These are phyloP conservation scores for Wickerhamiella infanticola DNA, from an alignment of 1,139 yeast genomes.

Conservation along the genomic window DNA sequence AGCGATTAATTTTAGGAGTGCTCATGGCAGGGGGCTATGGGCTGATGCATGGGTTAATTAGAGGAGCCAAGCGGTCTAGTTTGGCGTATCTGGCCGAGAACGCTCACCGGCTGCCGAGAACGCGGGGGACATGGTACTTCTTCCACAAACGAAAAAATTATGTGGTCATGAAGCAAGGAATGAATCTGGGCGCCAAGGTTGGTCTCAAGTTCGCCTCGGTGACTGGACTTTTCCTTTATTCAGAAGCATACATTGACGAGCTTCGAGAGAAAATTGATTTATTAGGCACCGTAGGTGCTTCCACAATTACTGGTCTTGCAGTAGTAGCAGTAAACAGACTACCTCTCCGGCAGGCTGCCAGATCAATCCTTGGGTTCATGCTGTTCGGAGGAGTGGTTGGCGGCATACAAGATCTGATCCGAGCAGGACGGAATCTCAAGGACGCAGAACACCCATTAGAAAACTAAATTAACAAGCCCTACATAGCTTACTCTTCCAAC, in stretches of 20 bases:
- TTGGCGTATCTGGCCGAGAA: constrained; percentile 60
- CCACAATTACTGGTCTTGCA: constrained; percentile 35
- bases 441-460: too few species aligned
- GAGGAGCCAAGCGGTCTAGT: constrained; percentile 43
- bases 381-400: constrained; percentile 47
- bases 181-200: constrained; percentile 15
- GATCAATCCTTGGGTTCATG: constrained; percentile 39
- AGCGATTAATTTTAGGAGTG: constrained; percentile 27
- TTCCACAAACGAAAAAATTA: constrained; percentile 77
- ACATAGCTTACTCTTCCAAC: constrained; percentile 33
- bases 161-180: constrained; percentile 37
- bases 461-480: neutral
- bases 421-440: constrained; percentile 27
- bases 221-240: constrained; percentile 38
- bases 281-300: constrained; percentile 43
- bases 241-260: constrained; percentile 48
- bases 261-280: constrained; percentile 43
- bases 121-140: constrained; percentile 79
- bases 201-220: constrained; percentile 31
- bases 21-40: constrained; percentile 39
- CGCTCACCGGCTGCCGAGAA: constrained; percentile 64
- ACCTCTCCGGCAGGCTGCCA: constrained; percentile 33
- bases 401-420: constrained; percentile 45
- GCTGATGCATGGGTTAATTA: constrained; percentile 43
- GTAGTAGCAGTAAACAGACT: constrained; percentile 34